phyloP scores from a whole-genome alignment of 192 early-diverging fungal species.

The Linderina pennispora region DNA sequence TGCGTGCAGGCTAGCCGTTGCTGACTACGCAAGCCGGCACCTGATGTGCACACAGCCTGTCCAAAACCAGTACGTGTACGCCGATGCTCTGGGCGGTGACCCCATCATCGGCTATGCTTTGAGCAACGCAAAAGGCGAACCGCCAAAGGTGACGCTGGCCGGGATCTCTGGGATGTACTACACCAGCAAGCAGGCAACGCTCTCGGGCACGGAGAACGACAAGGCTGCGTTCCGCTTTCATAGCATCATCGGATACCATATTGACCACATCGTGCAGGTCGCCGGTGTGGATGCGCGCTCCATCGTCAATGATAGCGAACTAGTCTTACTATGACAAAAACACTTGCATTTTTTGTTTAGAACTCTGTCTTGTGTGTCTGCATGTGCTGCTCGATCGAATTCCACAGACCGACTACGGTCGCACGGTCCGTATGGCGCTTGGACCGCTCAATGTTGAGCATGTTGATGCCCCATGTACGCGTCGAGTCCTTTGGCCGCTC shows the following conservation, averaged over 20 bases:
- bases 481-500: constrained; percentile 30
- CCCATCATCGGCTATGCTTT: constrained; percentile 27
- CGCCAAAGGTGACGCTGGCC: constrained; percentile 21
- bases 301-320: constrained; percentile 11
- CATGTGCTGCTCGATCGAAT: constrained; percentile 30
- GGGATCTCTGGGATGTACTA: constrained; percentile 35
- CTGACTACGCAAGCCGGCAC: constrained; percentile 7
- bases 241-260: constrained; percentile 15
- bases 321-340: neutral
- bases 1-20: constrained; percentile 10
- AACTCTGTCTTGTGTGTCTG: constrained; percentile 33
- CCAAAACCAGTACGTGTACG: constrained; percentile 16
- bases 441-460: constrained; percentile 39
- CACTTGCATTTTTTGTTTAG: no score
- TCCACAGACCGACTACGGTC: constrained; percentile 36
- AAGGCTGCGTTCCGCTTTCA: constrained; percentile 32
- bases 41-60: constrained; percentile 36
- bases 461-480: constrained; percentile 18
- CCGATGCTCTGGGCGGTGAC: constrained; percentile 36
- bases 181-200: constrained; percentile 14
- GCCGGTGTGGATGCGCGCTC: constrained; percentile 13
- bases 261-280: constrained; percentile 9
- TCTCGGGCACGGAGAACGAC: constrained; percentile 18
- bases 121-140: no score
- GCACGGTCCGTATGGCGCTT: constrained; percentile 43